A percentile compares a stretch with the other conserved stretches of the same genome.
Evolutionary conservation across 2,329 filamentous ascomycete genomes (phyloP).

Genomic region (Ambrosiella xylebori): DNA sequence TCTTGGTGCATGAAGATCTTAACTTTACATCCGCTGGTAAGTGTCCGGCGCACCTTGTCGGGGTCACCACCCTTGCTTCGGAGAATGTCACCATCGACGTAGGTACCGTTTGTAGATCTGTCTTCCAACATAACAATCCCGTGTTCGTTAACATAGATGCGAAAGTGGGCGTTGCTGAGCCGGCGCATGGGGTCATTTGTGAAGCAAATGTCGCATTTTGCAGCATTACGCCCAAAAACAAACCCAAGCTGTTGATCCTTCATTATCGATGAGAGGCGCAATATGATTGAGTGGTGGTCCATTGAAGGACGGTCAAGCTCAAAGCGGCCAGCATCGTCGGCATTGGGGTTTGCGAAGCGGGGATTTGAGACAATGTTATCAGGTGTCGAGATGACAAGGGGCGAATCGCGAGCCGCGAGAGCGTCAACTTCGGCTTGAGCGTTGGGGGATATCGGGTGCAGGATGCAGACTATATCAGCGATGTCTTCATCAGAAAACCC

Average conservation of each 20-base stretch:
- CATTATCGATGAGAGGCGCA: constrained; percentile 59
- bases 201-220: constrained; percentile 56
- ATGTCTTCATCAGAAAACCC: constrained; percentile 70
- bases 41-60: constrained; percentile 36
- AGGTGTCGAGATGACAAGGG: constrained; percentile 32
- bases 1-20: constrained; percentile 42
- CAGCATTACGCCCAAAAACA: constrained; percentile 62
- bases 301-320: constrained; percentile 28
- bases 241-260: constrained; percentile 59
- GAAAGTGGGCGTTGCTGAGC: constrained; percentile 90
- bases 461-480: constrained; percentile 73
- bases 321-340: constrained; percentile 34
- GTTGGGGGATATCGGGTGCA: constrained; percentile 59
- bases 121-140: constrained; percentile 86
- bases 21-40: constrained; percentile 57
- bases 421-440: constrained; percentile 53
- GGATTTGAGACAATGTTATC: constrained; percentile 29
- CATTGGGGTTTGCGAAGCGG: constrained; percentile 31
- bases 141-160: constrained; percentile 76
- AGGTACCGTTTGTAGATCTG: constrained; percentile 85
- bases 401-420: constrained; percentile 30
- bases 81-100: constrained; percentile 60
- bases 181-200: constrained; percentile 48
- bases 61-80: constrained; percentile 22
- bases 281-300: constrained; percentile 51